phyloP scores from a whole-genome alignment of 1,139 yeast genomes.

The Yamadazyma sp. region DNA sequence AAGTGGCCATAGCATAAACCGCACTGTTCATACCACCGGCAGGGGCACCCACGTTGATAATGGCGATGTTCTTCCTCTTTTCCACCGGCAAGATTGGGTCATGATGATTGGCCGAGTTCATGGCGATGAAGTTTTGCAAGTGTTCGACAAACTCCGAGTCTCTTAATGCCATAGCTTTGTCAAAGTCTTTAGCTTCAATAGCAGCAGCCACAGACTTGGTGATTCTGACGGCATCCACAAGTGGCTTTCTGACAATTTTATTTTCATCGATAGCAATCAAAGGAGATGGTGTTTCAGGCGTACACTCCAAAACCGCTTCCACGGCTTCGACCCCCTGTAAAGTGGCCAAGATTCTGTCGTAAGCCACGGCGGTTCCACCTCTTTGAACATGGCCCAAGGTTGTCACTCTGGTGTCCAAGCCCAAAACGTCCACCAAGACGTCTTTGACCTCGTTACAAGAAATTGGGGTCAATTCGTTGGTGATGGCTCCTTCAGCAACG shows the following conservation, averaged over 20 bases:
- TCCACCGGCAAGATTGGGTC: conserved; percentile 56
- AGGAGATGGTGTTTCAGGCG: conserved; percentile 93
- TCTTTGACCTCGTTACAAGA: conserved; percentile 77
- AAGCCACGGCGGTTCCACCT: conserved; percentile 97
- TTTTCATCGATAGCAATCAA: conserved; percentile 90
- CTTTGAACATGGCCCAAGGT: conserved; percentile 97
- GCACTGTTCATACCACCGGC: conserved; percentile 82
- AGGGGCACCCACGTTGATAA: conserved; percentile 80
- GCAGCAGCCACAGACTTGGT: conserved; percentile 89
- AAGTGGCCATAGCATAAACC: conserved; percentile 71
- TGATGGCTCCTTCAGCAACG: conserved; percentile 97
- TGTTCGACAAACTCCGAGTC: conserved; percentile 73
- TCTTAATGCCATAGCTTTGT: conserved; percentile 77
- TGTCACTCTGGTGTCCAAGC: conserved; percentile 91
- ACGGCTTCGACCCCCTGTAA: conserved; percentile 98
- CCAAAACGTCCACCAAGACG: conserved; percentile 69
- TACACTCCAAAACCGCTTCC: conserved; percentile 81
- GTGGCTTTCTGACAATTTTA: conserved; percentile 77
- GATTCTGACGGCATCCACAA: conserved; percentile 84
- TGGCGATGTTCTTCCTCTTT: conserved; percentile 64
- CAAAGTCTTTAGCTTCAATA: conserved; percentile 74
- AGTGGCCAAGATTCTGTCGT: conserved; percentile 86
- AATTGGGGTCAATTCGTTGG: conserved; percentile 77
- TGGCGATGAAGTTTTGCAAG: conserved; percentile 58
- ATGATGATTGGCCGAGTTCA: conserved; percentile 62